These are phyloP conservation scores for Candida silvatica DNA, from an alignment of 805 yeast genomes.

Conservation along the genomic window DNA sequence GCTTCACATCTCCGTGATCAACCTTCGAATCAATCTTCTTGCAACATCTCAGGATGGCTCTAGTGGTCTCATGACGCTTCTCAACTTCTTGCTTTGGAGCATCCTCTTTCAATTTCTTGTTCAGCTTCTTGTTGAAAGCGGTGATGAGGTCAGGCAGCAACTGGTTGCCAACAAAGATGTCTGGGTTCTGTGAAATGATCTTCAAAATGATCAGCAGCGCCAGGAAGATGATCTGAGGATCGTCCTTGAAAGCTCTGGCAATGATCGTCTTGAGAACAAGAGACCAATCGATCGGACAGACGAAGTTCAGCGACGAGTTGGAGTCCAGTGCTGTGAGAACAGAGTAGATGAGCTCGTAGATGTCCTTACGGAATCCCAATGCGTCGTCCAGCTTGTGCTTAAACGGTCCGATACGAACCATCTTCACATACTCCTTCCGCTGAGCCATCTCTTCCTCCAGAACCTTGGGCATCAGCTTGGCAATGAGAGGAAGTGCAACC, in stretches of 20 bases:
- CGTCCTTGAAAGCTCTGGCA: conserved; percentile 47
- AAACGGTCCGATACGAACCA: conserved; percentile 80
- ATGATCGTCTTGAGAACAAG: conserved; percentile 31
- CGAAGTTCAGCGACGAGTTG: conserved; percentile 10
- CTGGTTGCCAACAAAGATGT: conserved; percentile 14
- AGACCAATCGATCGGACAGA: conserved; percentile 18
- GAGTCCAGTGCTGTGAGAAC: conserved; percentile 29
- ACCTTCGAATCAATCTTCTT: conserved; percentile 16
- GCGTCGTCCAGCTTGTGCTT: conserved; percentile 78
- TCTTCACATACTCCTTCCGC: conserved; percentile 48
- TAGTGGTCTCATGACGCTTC: conserved; percentile 36
- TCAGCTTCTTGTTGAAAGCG: conserved; percentile 33
- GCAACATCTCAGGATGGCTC: conserved; percentile 23
- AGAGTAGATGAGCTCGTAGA: conserved; percentile 62
- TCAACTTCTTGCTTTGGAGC: conserved; percentile 66
- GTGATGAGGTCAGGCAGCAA: conserved; percentile 20
- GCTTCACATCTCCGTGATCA: conserved; percentile 11
- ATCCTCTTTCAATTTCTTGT: conserved; percentile 43
- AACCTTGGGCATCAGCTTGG: conserved; percentile 39
- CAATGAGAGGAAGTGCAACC: conserved; percentile 36
- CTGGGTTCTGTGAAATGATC: conserved; percentile 25
- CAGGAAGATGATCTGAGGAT: conserved; percentile 48
- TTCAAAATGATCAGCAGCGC: conserved; percentile 37
- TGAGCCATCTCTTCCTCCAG: conserved; percentile 44
- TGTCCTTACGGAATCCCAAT: conserved; percentile 59